These are phyloP conservation scores for Saccharomycopsis babjevae DNA, from an alignment of 805 yeast species.

Conservation along the genomic window DNA sequence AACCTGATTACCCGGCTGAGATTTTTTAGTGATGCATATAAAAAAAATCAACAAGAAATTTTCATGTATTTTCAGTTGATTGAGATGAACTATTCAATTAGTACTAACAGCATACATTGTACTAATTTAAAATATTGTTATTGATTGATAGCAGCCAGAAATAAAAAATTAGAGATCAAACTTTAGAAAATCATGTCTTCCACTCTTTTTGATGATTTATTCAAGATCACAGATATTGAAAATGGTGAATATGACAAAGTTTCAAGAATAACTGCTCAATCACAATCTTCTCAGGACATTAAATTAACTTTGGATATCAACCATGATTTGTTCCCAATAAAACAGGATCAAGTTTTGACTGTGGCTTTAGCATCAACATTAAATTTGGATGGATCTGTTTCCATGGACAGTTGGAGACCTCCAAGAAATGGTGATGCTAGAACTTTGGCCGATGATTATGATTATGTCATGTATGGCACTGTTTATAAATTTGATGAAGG, in stretches of 20 bases:
- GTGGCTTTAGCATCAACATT: conserved; percentile 77
- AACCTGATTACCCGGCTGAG: neutral
- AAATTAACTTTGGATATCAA: conserved; percentile 83
- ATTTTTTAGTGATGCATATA: neutral
- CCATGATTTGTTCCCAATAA: conserved; percentile 83
- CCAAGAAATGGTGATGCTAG: conserved; percentile 68
- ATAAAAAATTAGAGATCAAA: neutral
- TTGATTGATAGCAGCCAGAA: neutral
- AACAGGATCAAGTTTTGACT: conserved; percentile 66
- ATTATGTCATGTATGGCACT: conserved; percentile 96
- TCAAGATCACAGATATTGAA: conserved; percentile 75
- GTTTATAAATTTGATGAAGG: conserved; percentile 94
- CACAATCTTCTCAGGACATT: conserved; percentile 56
- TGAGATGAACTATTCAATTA: neutral
- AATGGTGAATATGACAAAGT: conserved; percentile 88
- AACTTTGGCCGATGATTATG: conserved; percentile 91
- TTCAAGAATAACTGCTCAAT: conserved; percentile 73
- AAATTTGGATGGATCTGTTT: conserved; percentile 37
- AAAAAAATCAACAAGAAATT: neutral
- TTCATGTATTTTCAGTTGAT: neutral
- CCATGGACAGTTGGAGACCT: conserved; percentile 26
- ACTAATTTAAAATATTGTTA: neutral
- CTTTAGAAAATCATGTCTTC: conserved; percentile 38
- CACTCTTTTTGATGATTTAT: conserved; percentile 87
- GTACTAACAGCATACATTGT: neutral